Evolutionary conservation across 2,329 filamentous ascomycete species (phyloP), one percentile per base, ranked within the genome.

Genomic region (Nakataea oryzae): DNA sequence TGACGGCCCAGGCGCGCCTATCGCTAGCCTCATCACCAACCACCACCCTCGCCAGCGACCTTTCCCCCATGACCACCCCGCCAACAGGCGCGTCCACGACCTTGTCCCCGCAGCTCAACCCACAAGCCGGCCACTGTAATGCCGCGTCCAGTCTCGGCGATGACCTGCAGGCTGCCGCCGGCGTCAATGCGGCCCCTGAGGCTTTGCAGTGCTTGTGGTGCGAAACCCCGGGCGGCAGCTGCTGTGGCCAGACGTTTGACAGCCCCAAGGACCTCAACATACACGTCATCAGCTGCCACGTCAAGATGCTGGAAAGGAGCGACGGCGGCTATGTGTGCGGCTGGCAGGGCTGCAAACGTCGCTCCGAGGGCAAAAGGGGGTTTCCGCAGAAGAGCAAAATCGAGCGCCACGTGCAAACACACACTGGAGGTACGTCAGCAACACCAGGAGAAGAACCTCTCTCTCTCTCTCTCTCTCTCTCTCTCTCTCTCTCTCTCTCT

Each of bases 351-450:
- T 88, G 86, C 70, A 74, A 74, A 41, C 80, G 84, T n/a, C 74
- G 69, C 41, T 65, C 65, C 72, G 47, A 76, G 72, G 58, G 76
- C 47, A 74, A 65, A 47, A 75, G 76, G 5, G 78, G 79, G 21
- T 87, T 87, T 65, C 77, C 76, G 2, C 83, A 86, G 67, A 78
- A 82, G 67, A 85, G 83, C 69, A 88, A 88, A 69, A 75, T 88
- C 24, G 84, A 86, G 65, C 76, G 86, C 57, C 86, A 88, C 67
- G 79, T 87, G 71, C 84, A 86, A 66, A 84, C 81, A 2, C 86
- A 88, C 69, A 87, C 85, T 21, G 83, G 83, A 60, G 83, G 83
- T 86, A 74, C 76, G 83, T 76, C 62, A 3, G 3, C n/a, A 7
- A 57, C 17, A n/a, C n/a, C n/a, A n/a, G n/a, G n/a, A n/a, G n/a